Evolutionary conservation across 805 yeast genomes (phyloP), one percentile per base, ranked within the genome.

Genomic region (Lipomyces sp.): DNA sequence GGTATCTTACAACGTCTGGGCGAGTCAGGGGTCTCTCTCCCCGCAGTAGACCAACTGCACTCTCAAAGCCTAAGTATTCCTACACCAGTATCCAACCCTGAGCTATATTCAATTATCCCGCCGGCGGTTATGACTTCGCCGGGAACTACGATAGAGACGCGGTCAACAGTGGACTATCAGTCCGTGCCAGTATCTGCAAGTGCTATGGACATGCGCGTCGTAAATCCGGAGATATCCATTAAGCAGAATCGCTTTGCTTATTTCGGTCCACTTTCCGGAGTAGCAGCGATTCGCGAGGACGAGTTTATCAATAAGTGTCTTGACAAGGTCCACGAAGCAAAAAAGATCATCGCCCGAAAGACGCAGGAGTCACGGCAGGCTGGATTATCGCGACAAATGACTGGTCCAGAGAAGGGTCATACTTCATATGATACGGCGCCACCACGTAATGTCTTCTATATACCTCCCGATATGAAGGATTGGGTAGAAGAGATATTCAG

Each of bases 181-280:
- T 29, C 39, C 34, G 15, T 8, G 48, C 61, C 60, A 2, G 42
- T 64, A 4, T 62, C 67, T 8, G 48, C 48, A 42, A 42, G 48
- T 13, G 60, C 61, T 34, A 57, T 53, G 63, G 67, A 60, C 35
- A 50, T 63, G 67, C 57, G 39, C 10, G 24, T 64, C 1, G 45
- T 64, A 13, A 59, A 55, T 29, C 69, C 69, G 3, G 71, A 67
- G 32, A 45, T 67, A 51, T 51, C 60, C 35, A 57, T 67, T 15
- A 67, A 63, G 50, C 30, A 30, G 45, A 67, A 65, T 24, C 56
- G 71, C n/a, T n/a, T 67, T 5, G 45, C 64, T 1, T 67, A 67
- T 30, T 63, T 67, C 24, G 71, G 71, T 13, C 64, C 70, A 15
- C 45, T 61, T 5, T 62, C 69, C 6, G 60, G 59, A n/a, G 54